These are phyloP conservation scores for Trichoderma asperellum DNA, from an alignment of 2,329 filamentous ascomycete genomes.

Conservation along the genomic window DNA sequence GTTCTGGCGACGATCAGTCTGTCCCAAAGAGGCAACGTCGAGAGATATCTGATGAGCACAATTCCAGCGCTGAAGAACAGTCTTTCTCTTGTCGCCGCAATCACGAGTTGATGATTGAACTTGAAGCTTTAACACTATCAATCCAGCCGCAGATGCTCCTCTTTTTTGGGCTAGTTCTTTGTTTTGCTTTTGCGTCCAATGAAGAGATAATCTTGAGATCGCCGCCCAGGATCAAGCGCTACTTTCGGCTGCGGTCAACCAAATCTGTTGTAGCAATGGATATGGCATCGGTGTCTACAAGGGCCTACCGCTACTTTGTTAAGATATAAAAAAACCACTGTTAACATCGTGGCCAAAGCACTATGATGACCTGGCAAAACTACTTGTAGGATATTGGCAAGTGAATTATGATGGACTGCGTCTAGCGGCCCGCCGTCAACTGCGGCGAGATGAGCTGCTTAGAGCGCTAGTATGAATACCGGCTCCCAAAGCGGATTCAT, in stretches of 20 bases:
- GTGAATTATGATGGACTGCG: background rate
- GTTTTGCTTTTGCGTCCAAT: background rate
- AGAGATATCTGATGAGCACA: background rate
- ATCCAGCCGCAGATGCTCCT: background rate
- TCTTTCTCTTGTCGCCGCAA: slow-evolving; percentile 18
- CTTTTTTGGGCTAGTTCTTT: background rate
- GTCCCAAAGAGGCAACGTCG: background rate
- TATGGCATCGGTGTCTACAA: background rate
- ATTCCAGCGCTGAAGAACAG: background rate
- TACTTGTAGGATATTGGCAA: background rate
- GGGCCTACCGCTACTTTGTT: background rate
- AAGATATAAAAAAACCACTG: background rate
- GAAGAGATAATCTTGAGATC: background rate
- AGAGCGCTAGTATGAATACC: slow-evolving; percentile 2
- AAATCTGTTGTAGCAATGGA: background rate
- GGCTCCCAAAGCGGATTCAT: slow-evolving; percentile 20
- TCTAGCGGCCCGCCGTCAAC: background rate
- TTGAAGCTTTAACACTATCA: too few relatives aligned
- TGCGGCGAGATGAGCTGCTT: background rate
- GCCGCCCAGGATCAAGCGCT: background rate
- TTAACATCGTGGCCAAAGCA: background rate
- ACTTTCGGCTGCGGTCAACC: background rate
- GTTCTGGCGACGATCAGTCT: background rate
- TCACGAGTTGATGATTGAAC: background rate
- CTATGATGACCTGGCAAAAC: background rate